A percentile compares a stretch with the other conserved stretches of the same genome.
Conservation (phyloP, 306 rosid species). For the Purshia tridentata region DNA sequence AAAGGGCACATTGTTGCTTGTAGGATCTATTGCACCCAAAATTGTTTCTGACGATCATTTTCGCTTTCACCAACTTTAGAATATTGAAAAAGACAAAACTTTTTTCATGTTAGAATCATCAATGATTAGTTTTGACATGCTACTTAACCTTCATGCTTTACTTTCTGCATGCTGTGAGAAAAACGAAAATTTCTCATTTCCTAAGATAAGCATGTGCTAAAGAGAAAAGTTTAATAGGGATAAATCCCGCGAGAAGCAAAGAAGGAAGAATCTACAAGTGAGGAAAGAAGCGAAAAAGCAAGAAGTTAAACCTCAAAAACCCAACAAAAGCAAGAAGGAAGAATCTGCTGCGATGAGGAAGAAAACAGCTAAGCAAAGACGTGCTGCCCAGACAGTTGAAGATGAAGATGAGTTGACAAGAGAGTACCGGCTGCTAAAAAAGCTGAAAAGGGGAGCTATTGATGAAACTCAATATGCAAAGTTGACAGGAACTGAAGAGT, state of each 20-base stretch:
- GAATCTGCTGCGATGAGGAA: conserved; percentile 45
- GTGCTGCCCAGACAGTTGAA: conserved; percentile 73
- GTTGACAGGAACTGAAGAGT: conserved; percentile 81
- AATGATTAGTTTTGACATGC: neutral
- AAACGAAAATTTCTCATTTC: neutral
- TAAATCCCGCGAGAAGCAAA: conserved; percentile 85
- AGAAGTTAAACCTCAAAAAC: conserved; percentile 52
- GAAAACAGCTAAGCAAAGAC: conserved; percentile 88
- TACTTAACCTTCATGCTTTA: neutral
- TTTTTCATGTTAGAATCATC: neutral
- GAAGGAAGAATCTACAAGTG: conserved; percentile 66
- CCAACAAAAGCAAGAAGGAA: conserved; percentile 38
- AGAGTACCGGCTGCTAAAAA: conserved; percentile 80
- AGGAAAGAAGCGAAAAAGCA: conserved; percentile 73
- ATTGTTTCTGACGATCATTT: no score
- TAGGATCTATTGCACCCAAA: neutral
- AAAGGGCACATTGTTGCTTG: neutral
- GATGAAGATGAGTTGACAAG: conserved; percentile 77
- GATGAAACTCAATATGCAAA: conserved; percentile 70
- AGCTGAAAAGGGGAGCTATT: conserved; percentile 78
- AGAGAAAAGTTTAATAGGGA: conserved; percentile 46
- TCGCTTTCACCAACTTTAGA: no score
- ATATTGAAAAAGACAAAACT: no score
- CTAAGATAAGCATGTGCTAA: conserved; percentile 20
- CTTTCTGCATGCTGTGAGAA: neutral